phyloP scores from a whole-genome alignment of 2,329 filamentous ascomycete species.

The Pseudocercospora macadamiae region DNA sequence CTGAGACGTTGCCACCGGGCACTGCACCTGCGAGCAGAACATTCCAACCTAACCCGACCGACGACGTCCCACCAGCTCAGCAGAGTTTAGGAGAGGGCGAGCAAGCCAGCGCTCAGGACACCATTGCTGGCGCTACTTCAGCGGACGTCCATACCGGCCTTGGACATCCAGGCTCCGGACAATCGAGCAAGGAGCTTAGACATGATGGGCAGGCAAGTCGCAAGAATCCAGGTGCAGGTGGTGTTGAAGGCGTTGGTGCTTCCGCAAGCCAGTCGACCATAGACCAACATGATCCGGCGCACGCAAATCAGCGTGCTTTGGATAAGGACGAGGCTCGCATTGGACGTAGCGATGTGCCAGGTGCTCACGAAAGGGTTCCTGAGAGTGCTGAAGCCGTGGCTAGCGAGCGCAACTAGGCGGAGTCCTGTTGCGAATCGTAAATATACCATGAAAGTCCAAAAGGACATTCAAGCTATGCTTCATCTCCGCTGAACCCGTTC shows the following conservation, averaged over 20 bases:
- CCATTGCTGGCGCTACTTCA: slow-evolving; percentile 57
- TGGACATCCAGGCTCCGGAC: slow-evolving; percentile 55
- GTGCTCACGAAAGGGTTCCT: slow-evolving; percentile 43
- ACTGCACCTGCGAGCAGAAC: slow-evolving; percentile 59
- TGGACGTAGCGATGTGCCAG: slow-evolving; percentile 37
- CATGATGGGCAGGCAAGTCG: slow-evolving; percentile 50
- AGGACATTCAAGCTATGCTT: too few relatives aligned
- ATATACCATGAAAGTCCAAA: too few relatives aligned
- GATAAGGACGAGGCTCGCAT: slow-evolving; percentile 39
- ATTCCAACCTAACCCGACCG: slow-evolving; percentile 48
- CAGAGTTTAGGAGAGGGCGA: slow-evolving; percentile 45
- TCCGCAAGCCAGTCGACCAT: slow-evolving; percentile 25
- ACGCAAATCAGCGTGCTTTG: slow-evolving; percentile 43
- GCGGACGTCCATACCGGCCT: slow-evolving; percentile 57
- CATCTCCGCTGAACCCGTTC: slow-evolving; percentile 47
- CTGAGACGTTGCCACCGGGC: slow-evolving; percentile 63
- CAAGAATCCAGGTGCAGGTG: slow-evolving; percentile 44
- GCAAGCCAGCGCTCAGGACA: slow-evolving; percentile 48
- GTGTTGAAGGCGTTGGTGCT: slow-evolving; percentile 50
- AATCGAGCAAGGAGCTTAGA: slow-evolving; percentile 52
- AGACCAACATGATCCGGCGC: slow-evolving; percentile 39
- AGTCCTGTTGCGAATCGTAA: too few relatives aligned
- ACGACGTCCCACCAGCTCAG: slow-evolving; percentile 43
- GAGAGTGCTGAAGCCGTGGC: slow-evolving; percentile 35
- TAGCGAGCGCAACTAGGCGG: slow-evolving; percentile 27